These are phyloP conservation scores for Dendrocalamus latiflorus DNA, from an alignment of 202 grass and related monocot species.

Conservation along the genomic window DNA sequence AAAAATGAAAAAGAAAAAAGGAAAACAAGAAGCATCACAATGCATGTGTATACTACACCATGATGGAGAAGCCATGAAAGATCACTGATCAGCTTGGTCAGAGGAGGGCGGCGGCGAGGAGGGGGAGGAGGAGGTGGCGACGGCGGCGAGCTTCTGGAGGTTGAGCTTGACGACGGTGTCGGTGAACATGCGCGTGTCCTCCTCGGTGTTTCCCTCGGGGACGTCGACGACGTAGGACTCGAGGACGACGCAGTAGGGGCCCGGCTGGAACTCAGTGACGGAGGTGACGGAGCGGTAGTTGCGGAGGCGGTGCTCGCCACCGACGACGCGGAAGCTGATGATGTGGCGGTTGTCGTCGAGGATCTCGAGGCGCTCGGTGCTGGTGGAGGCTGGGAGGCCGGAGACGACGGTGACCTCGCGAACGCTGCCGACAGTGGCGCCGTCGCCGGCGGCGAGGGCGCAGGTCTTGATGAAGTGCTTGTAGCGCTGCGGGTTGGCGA, in stretches of 20 bases:
- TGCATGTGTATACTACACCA: not conserved
- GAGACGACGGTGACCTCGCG: conserved; percentile 79
- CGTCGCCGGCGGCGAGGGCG: conserved; percentile 47
- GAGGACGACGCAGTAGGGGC: conserved; percentile 56
- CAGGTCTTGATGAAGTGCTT: conserved; percentile 96
- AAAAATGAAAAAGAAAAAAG: not conserved
- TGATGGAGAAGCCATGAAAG: not conserved
- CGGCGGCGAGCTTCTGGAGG: conserved; percentile 85
- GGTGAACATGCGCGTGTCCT: conserved; percentile 85
- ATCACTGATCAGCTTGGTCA: not conserved
- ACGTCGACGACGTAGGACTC: conserved; percentile 95
- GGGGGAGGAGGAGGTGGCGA: conserved; percentile 17
- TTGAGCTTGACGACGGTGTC: conserved; percentile 93
- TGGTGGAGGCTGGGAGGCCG: conserved; percentile 71
- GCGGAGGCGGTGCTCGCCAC: conserved; percentile 75
- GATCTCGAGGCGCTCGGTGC: conserved; percentile 91
- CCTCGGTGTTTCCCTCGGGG: conserved; percentile 72
- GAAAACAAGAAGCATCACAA: not conserved
- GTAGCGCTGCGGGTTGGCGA: conserved; percentile 68
- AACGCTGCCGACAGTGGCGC: conserved; percentile 67
- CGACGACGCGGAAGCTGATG: conserved; percentile 87
- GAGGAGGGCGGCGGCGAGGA: not conserved
- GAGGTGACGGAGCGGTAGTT: conserved; percentile 96
- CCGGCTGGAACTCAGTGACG: conserved; percentile 62
- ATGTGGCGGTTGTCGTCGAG: conserved; percentile 79